phyloP scores from a whole-genome alignment of 1,284 basidiomycete species.

The Leccinum subspadiceum region DNA sequence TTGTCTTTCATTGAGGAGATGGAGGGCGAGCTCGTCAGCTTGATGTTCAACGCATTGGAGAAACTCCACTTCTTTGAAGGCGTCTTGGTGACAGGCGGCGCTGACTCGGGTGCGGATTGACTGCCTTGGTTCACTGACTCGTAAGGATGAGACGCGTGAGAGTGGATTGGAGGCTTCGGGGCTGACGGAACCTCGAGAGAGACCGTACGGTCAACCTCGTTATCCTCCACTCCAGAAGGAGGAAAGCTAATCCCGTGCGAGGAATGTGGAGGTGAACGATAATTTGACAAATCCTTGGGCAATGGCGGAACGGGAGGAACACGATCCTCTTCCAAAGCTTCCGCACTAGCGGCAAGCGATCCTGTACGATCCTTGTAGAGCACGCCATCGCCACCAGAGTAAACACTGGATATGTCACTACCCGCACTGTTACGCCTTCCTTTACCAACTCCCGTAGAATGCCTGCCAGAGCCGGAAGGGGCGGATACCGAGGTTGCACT shows the following conservation, averaged over 20 bases:
- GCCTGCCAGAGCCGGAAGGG: constrained; percentile 63
- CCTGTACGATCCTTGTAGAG: constrained; percentile 66
- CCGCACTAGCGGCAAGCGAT: constrained; percentile 51
- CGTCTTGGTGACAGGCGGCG: constrained; percentile 51
- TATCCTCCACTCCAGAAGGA: constrained; percentile 35
- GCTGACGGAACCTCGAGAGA: constrained; percentile 53
- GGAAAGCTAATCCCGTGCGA: constrained; percentile 53
- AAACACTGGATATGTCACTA: constrained; percentile 78
- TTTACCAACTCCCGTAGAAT: constrained; percentile 54
- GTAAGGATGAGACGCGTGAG: constrained; percentile 15
- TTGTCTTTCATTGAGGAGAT: constrained; percentile 51
- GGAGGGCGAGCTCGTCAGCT: constrained; percentile 66
- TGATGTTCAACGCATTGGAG: constrained; percentile 85
- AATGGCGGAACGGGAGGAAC: constrained; percentile 97
- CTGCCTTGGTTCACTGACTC: constrained; percentile 28
- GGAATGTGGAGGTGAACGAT: constrained; percentile 64
- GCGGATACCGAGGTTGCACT: constrained; percentile 74
- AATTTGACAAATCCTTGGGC: constrained; percentile 85
- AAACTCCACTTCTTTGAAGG: constrained; percentile 97
- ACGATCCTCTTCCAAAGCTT: constrained; percentile 54
- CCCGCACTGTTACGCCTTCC: constrained; percentile 76
- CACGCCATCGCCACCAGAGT: constrained; percentile 57
- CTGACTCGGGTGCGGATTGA: constrained; percentile 43
- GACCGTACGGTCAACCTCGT: constrained; percentile 43
- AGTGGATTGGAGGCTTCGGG: constrained; percentile 35